Evolutionary conservation across 78 protist genomes (phyloP), one percentile per base, ranked within the genome.

Genomic region (Chrysochromulina tobinii): DNA sequence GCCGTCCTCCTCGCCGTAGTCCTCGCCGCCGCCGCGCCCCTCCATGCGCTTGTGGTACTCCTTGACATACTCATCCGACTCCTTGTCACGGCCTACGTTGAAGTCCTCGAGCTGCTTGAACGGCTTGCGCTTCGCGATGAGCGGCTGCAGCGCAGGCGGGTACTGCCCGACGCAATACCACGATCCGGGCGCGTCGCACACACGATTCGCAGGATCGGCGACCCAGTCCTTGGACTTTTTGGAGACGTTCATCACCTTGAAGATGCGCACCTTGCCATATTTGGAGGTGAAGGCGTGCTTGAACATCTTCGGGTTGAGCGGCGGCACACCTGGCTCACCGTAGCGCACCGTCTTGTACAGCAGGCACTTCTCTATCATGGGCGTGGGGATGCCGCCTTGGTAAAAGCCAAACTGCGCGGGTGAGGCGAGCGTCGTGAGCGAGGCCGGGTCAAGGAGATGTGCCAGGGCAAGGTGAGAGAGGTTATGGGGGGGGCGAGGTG

Each of bases 111-210:
- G 67, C 88, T 83, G 88, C 54, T 2, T 1, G 88, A 83, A 83
- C 5, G 14, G 3, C 69, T 57, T 54, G 25, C 64, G 64, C 68
- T 50, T 27, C 68, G 64, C 64, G 14, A n/a, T 57, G n/a, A 83
- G 67, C 88, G 25, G 53, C 55, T 8, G 15, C 54, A 83, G 88
- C 55, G 88, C 88, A 17, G 88, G 88, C n/a, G 88, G 88, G 51
- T 83, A 83, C 67, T 58, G 88, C 25, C 88, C 88, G 25, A 51
- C 2, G 88, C 88, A 83, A 20, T 83, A 83, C 88, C 88, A 83
- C 68, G 68, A 57, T 38, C 88, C 88, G 18, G 88, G 88, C 50
- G 88, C 88, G 67, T 83, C 88, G 88, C 88, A 83, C 51, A 55
- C 9, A 18, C 67, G 61, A 68, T 83, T 83, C 23, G 61, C 67